Evolutionary conservation across 2,329 filamentous ascomycete genomes (phyloP), one percentile per base, ranked within the genome.

Genomic region (Conoideocrella luteorostrata): DNA sequence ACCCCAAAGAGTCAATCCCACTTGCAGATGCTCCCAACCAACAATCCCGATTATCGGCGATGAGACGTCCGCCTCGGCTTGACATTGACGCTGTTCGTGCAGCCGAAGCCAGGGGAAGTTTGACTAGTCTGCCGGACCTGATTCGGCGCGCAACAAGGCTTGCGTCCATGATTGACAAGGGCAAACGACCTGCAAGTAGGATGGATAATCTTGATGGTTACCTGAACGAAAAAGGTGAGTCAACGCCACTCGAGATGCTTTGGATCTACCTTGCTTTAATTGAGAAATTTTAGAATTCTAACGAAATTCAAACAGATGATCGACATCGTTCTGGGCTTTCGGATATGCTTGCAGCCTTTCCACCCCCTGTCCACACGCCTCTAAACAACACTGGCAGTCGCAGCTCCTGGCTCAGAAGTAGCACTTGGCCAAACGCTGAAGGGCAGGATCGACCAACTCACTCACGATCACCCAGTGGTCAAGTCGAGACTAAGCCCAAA

Each of bases 81-180:
- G 82, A 96, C 57, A 84, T 96, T 20, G 83, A 90, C 57, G 86
- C 86, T 4, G 86, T 95, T 4, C 78, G 81, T 51, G 81, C 84
- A 41, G 86, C 87, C 13, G 88, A 96, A 62, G 79, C 84, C 1
- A 80, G 93, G 56, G 90, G 88, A 4, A 96, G 90, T 60, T 72
- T 95, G 50, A 97, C 93, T 2, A 96, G 90, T 64, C 69, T 98
- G 47, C 86, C 90, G 0, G 93, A 97, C 60, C 69, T 98, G 47
- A 97, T 98, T 52, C 77, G 81, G 56, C 80, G 93, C 53, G 93
- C 93, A 10, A 97, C 91, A 1, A 81, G 80, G 51, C 70, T 97
- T 29, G 91, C 90, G 13, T 80, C 87, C 0, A 89, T 95, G 64
- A 82, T 98, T 46, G 91, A 97, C 56, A 82, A 82, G 51, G 91